Conservation (phyloP, 192 early-diverging fungal species). For the Diversispora eburnea region DNA sequence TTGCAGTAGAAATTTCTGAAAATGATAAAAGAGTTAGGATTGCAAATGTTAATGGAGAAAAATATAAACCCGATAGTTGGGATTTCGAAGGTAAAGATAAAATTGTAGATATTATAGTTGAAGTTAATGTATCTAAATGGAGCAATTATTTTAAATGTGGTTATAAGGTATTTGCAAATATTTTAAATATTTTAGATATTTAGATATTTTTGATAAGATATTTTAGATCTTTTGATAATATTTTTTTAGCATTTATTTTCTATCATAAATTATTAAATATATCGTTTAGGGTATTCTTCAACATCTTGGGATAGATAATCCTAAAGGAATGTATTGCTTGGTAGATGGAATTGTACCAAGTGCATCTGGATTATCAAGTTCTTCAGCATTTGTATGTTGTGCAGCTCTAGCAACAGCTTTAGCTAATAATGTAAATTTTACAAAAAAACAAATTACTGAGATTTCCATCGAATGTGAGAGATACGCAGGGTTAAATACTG, state of each 20-base stretch:
- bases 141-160: constrained; percentile 92
- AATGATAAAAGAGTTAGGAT: constrained; percentile 45
- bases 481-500: constrained; percentile 62
- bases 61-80: constrained; percentile 53
- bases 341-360: constrained; percentile 78
- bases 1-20: constrained; percentile 44
- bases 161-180: constrained; percentile 56
- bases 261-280: neutral
- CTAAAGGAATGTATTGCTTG: constrained; percentile 65
- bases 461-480: constrained; percentile 80
- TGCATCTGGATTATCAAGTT: constrained; percentile 83
- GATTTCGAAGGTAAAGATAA: constrained; percentile 46
- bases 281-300: constrained; percentile 53
- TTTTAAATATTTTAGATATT: too few species aligned
- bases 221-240: neutral
- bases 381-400: constrained; percentile 79
- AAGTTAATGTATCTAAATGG: constrained; percentile 65
- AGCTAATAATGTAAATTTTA: constrained; percentile 45
- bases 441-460: constrained; percentile 57
- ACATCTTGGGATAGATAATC: constrained; percentile 36
- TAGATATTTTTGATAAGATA: neutral
- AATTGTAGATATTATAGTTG: constrained; percentile 67
- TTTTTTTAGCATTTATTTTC: neutral
- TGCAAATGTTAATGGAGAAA: constrained; percentile 49
- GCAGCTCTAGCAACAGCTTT: constrained; percentile 64